Evolutionary conservation across 768 basidiomycete genomes (phyloP), one percentile per base, ranked within the genome.

Genomic region (Chiua virens): DNA sequence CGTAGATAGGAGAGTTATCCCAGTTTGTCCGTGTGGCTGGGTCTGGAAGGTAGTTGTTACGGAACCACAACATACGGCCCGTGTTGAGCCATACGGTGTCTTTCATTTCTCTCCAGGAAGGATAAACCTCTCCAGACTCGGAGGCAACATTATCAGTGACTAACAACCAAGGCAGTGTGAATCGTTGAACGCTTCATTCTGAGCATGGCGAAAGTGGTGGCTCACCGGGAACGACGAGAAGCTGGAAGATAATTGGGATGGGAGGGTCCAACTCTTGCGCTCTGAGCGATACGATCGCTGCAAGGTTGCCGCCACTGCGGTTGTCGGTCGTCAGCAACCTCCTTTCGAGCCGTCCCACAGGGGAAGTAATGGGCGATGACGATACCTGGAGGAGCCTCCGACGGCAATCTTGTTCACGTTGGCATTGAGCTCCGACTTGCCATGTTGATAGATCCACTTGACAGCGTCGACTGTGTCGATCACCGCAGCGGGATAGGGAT

Each of bases 1-100:
- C 87, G 42, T 86, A 83, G n/a, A 84, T 71, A 0, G 87, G 87
- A 4, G 86, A 88, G 22, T 79, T 80, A 52, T 85, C 82, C 83
- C 85, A 87, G 43, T 83, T 80, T 0, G 71, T 70, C 71, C 80
- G 74, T 45, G 86, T 84, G 34, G 68, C 72, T 51, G 74, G 59
- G 57, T 85, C 79, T 0, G 87, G 86, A 18, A 87, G 75, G 65
- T 89, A 89, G 55, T 82, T 80, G 44, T 72, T 64, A 21, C 79
- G 72, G 78, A 85, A 89, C 87, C 87, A 90, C 40, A 80, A 55
- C 86, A 88, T 88, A 36, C 82, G 80, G 2, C 59, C 79, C 2
- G 79, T 83, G 4, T 70, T 66, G 30, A 90, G 76, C 75, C 83
- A 82, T 1, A 82, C 78, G 1, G 85, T 78, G 44, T 81, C 62